Percentiles rank a stretch among this genome's conserved stretches.
Evolutionary conservation across 305 asterid species (phyloP).

Genomic region (Salvia sclarea): DNA sequence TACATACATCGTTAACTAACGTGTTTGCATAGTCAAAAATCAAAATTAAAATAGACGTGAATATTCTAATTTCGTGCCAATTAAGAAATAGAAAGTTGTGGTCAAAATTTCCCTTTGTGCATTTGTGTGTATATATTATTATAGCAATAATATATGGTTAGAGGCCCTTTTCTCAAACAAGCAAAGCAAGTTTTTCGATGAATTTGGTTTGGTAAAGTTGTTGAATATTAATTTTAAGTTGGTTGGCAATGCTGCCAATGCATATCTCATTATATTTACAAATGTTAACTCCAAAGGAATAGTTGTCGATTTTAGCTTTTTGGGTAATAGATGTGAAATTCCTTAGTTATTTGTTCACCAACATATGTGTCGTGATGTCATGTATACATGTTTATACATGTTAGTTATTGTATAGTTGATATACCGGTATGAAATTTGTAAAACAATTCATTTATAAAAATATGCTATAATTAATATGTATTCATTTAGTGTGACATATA

Average conservation of each 20-base stretch:
- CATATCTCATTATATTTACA: not conserved
- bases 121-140: not conserved
- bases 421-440: not conserved
- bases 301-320: not conserved
- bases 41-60: too few relatives aligned
- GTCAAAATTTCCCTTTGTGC: not conserved
- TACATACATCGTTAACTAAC: not conserved
- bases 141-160: not conserved
- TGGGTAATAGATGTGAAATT: not conserved
- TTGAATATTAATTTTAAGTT: conserved; percentile 9
- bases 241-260: too few relatives aligned
- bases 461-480: not conserved
- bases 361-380: not conserved
- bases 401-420: not conserved
- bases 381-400: not conserved
- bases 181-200: not conserved
- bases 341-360: not conserved
- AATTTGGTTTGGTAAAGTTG: conserved; percentile 12
- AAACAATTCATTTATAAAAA: not conserved
- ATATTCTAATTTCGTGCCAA: not conserved
- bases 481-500: not conserved
- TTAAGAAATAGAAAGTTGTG: not conserved
- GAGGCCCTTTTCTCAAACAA: conserved; percentile 13
- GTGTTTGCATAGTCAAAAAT: not conserved
- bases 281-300: not conserved